A percentile compares a stretch with the other conserved stretches of the same genome.
Conservation (phyloP, 345 rosid species). For the Carallia brachiata region DNA sequence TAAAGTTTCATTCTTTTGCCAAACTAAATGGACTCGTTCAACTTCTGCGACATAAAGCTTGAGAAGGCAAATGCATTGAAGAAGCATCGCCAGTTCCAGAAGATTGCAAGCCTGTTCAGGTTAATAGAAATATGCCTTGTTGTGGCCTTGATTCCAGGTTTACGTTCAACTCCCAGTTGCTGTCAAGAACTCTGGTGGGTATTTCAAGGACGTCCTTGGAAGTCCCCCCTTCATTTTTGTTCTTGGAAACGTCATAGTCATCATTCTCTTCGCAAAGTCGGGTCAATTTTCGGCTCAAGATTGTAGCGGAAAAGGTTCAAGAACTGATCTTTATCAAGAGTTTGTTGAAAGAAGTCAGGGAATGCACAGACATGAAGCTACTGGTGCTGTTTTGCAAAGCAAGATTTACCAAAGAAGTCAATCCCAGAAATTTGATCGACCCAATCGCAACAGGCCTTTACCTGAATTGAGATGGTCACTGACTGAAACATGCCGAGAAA, state of each 20-base stretch:
- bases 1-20: background rate
- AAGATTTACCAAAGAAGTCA: conserved; percentile 46
- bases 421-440: conserved; percentile 41
- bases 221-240: conserved; percentile 79
- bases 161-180: conserved; percentile 48
- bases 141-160: conserved; percentile 60
- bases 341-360: conserved; percentile 36
- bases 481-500: conserved; percentile 42
- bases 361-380: conserved; percentile 3
- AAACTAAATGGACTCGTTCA: conserved; percentile 53
- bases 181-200: conserved; percentile 52
- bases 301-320: conserved; percentile 23
- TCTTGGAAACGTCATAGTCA: conserved; percentile 72
- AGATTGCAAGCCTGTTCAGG: conserved; percentile 57
- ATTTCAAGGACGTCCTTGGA: conserved; percentile 52
- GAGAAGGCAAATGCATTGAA: conserved; percentile 54
- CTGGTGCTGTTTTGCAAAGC: conserved; percentile 11
- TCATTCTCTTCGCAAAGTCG: conserved; percentile 67
- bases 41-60: conserved; percentile 42
- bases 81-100: conserved; percentile 41
- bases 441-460: conserved; percentile 20
- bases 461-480: conserved; percentile 43
- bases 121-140: conserved; percentile 54
- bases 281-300: conserved; percentile 51
- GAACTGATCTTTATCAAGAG: conserved; percentile 44